These are phyloP conservation scores for Cryptosporidium parvum DNA, from an alignment of 169 alveolate genomes.

Conservation along the genomic window DNA sequence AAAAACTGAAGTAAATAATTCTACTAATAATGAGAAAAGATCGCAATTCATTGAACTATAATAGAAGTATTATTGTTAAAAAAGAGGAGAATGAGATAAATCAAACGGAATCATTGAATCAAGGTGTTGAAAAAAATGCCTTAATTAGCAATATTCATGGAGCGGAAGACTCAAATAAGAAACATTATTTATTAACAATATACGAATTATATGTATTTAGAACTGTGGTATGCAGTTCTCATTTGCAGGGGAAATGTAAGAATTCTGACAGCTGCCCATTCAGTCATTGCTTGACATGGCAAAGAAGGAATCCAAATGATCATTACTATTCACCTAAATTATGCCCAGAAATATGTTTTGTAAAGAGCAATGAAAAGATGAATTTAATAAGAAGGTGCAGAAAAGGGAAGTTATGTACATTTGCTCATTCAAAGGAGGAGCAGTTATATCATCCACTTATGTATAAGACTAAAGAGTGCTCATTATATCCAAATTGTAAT, in stretches of 20 bases:
- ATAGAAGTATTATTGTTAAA: background rate
- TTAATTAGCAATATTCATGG: constrained; percentile 23
- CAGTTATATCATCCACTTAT: constrained; percentile 82
- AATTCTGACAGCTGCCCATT: constrained; percentile 88
- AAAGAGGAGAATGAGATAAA: background rate
- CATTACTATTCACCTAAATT: constrained; percentile 80
- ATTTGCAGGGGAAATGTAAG: constrained; percentile 84
- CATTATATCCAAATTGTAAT: constrained; percentile 77
- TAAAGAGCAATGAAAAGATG: constrained; percentile 80
- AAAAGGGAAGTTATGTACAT: constrained; percentile 79
- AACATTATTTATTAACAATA: constrained; percentile 60
- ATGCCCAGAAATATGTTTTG: constrained; percentile 82
- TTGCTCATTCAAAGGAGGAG: constrained; percentile 83
- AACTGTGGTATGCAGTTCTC: constrained; percentile 86
- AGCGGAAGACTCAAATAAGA: constrained; percentile 41
- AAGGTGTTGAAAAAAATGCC: background rate
- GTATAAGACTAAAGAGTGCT: constrained; percentile 79
- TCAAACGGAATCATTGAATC: background rate
- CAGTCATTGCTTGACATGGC: constrained; percentile 91
- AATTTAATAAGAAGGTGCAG: constrained; percentile 80
- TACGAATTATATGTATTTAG: constrained; percentile 86
- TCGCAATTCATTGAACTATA: constrained; percentile 28
- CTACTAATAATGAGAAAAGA: constrained; percentile 8
- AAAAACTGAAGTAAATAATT: background rate
- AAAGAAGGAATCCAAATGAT: constrained; percentile 86